Conservation (phyloP, 2,329 filamentous ascomycete genomes). For the Pyricularia grisea region DNA sequence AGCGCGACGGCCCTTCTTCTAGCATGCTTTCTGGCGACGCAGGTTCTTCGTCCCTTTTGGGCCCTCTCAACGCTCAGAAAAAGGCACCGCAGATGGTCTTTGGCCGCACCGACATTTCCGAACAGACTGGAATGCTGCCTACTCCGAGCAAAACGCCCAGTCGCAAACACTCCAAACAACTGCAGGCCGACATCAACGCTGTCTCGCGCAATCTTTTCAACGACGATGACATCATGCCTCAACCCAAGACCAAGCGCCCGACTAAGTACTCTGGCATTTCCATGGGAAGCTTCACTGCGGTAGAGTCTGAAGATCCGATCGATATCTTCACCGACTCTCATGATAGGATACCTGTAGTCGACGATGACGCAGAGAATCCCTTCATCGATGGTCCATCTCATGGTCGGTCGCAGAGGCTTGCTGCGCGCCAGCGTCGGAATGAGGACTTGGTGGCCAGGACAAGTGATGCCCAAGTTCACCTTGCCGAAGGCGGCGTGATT, state of each 20-base stretch:
- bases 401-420: conserved; percentile 4
- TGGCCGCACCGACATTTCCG: conserved; percentile 19
- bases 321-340: conserved; percentile 71
- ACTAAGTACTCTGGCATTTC: conserved; percentile 48
- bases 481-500: neutral
- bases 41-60: conserved; percentile 30
- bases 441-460: neutral
- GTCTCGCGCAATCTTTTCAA: conserved; percentile 55
- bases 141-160: conserved; percentile 70
- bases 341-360: conserved; percentile 63
- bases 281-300: conserved; percentile 48
- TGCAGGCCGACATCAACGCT: conserved; percentile 38
- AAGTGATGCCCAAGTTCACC: neutral
- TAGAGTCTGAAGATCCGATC: conserved; percentile 51
- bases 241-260: conserved; percentile 46
- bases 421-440: neutral
- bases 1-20: conserved; percentile 37
- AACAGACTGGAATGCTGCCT: conserved; percentile 49
- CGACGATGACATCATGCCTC: conserved; percentile 46
- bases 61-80: conserved; percentile 15
- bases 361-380: conserved; percentile 60
- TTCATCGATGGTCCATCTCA: conserved; percentile 44
- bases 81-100: conserved; percentile 4
- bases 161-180: conserved; percentile 48
- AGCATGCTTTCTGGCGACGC: conserved; percentile 33